phyloP scores from a whole-genome alignment of 1,284 basidiomycete species.

The Cryptococcus hybrid region DNA sequence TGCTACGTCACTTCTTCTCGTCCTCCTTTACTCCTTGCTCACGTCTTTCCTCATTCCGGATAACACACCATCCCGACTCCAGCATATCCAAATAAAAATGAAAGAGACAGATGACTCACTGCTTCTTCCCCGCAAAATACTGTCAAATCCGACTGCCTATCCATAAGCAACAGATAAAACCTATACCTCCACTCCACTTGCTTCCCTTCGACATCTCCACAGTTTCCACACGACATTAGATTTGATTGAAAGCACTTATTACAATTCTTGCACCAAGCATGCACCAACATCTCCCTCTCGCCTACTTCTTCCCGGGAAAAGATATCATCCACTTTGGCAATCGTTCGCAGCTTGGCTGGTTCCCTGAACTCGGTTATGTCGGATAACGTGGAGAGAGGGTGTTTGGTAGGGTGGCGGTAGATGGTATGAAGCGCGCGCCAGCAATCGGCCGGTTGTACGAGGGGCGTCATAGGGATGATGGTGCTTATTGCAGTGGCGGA shows the following conservation, averaged over 20 bases:
- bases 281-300: constrained; percentile 2
- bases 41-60: no score
- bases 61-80: no score
- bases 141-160: constrained; percentile 21
- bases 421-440: background rate
- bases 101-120: background rate
- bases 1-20: background rate
- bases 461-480: background rate
- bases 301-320: constrained; percentile 14
- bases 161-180: constrained; percentile 22
- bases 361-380: background rate
- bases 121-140: background rate
- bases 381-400: background rate
- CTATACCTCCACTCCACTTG: constrained; percentile 24
- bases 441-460: background rate
- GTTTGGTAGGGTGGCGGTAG: background rate
- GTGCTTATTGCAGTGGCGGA: no score
- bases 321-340: constrained; percentile 12
- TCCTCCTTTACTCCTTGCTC: background rate
- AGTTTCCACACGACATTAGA: constrained; percentile 16
- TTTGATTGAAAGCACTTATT: constrained; percentile 2
- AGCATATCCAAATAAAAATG: no score
- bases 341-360: background rate
- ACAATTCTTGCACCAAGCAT: constrained; percentile 15
- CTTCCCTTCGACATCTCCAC: constrained; percentile 15